Percentiles rank a stretch among this genome's conserved stretches.
These are phyloP conservation scores for Leptodermis oblonga DNA, from an alignment of 257 asterid species.

Conservation along the genomic window DNA sequence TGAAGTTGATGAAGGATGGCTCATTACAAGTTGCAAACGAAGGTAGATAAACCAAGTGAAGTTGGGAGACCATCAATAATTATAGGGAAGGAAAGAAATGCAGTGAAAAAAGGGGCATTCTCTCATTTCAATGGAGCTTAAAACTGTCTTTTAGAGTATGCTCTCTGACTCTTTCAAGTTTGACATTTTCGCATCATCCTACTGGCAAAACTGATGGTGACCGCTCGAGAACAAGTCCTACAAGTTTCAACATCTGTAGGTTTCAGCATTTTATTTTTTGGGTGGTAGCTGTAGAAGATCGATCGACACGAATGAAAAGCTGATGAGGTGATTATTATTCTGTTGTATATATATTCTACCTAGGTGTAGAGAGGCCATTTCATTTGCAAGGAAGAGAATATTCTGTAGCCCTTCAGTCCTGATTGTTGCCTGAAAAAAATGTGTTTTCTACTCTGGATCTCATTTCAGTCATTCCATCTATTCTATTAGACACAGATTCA, in stretches of 20 bases:
- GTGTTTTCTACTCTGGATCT: not conserved
- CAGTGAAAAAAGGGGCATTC: not conserved
- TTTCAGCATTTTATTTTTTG: not conserved
- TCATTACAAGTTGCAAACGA: conserved; percentile 48
- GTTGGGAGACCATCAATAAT: not conserved
- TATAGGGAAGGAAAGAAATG: not conserved
- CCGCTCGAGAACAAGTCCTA: not conserved
- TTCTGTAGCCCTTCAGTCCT: not conserved
- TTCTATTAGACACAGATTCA: not conserved
- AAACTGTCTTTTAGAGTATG: not conserved
- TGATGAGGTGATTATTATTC: conserved; percentile 11
- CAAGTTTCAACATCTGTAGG: not conserved
- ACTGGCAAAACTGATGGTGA: conserved; percentile 6
- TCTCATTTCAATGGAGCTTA: not conserved
- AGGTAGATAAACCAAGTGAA: conserved; percentile 20
- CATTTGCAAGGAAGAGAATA: not conserved
- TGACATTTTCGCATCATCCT: not conserved
- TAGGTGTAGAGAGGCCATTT: conserved; percentile 3
- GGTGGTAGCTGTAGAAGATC: conserved; percentile 6
- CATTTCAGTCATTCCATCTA: conserved; percentile 9
- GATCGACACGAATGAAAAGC: conserved; percentile 7
- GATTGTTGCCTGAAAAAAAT: not conserved
- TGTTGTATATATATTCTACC: conserved; percentile 10
- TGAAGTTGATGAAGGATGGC: conserved; percentile 60
- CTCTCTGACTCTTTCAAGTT: not conserved